These are phyloP conservation scores for Colletotrichum tabaci DNA, from an alignment of 2,329 filamentous ascomycete species.

Conservation along the genomic window DNA sequence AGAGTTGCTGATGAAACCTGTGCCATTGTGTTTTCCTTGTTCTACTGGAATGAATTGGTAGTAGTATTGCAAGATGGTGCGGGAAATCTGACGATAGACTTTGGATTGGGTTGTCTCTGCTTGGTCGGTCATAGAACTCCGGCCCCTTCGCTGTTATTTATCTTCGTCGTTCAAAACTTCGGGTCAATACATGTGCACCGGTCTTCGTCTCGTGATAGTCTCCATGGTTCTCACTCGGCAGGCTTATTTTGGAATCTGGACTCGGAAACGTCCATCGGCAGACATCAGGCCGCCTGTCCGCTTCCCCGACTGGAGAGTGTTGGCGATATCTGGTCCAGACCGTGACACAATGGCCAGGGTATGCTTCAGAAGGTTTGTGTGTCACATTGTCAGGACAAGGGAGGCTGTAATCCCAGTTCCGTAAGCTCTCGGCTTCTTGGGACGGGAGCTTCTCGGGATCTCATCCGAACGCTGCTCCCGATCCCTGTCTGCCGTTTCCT, in stretches of 20 bases:
- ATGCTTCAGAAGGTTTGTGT: not conserved
- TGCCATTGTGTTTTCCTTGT: not conserved
- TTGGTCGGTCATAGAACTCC: not conserved
- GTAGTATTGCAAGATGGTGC: not conserved
- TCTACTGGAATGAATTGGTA: not conserved
- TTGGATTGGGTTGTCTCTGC: not conserved
- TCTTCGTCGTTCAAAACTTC: not conserved
- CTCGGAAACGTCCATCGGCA: too few species aligned
- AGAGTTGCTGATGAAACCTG: not conserved
- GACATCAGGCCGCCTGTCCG: not conserved
- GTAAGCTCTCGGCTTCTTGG: too few species aligned
- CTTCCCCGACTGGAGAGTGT: not conserved
- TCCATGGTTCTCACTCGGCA: too few species aligned
- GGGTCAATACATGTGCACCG: too few species aligned
- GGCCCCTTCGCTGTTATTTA: not conserved
- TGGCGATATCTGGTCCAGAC: not conserved
- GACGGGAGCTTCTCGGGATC: not conserved
- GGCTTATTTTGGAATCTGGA: too few species aligned
- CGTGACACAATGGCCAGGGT: not conserved
- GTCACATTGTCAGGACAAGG: not conserved
- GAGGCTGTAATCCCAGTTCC: not conserved
- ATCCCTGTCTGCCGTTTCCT: slow-evolving; percentile 9
- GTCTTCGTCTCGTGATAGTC: too few species aligned
- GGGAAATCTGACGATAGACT: not conserved
- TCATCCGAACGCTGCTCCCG: not conserved